Conservation (phyloP, 2,329 filamentous ascomycete species). For the Diaporthe batatas region DNA sequence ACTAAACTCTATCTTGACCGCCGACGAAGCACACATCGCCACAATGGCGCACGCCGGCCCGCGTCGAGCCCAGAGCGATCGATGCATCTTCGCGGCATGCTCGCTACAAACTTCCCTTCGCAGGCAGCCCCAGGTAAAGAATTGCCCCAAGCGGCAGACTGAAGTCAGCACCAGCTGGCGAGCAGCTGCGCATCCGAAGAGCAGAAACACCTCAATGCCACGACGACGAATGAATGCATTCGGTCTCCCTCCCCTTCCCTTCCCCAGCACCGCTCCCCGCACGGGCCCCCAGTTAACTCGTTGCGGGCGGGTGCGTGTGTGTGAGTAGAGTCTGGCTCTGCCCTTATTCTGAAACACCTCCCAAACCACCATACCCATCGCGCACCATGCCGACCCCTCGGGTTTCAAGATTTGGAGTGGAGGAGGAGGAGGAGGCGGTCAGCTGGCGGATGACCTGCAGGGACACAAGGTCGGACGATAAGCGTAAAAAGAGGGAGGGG, state of each 20-base stretch:
- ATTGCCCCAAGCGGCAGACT: too few relatives aligned
- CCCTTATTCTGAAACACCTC: slow-evolving; percentile 30
- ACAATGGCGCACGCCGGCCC: neutral
- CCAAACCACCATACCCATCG: slow-evolving; percentile 31
- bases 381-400: slow-evolving; percentile 21
- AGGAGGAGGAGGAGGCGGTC: neutral
- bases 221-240: too few relatives aligned
- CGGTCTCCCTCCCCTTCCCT: too few relatives aligned
- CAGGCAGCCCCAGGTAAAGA: too few relatives aligned
- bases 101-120: too few relatives aligned
- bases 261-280: neutral
- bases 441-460: slow-evolving; percentile 14
- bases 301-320: neutral
- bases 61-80: neutral
- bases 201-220: too few relatives aligned
- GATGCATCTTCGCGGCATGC: neutral
- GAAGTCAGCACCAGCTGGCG: slow-evolving; percentile 28
- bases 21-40: neutral
- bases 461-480: neutral
- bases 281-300: neutral
- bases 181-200: neutral
- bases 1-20: neutral
- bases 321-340: slow-evolving; percentile 26
- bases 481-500: neutral
- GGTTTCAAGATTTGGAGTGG: slow-evolving; percentile 25